Evolutionary conservation across 352 stramenopile genomes (phyloP).

Genomic region (Detonula confervacea): DNA sequence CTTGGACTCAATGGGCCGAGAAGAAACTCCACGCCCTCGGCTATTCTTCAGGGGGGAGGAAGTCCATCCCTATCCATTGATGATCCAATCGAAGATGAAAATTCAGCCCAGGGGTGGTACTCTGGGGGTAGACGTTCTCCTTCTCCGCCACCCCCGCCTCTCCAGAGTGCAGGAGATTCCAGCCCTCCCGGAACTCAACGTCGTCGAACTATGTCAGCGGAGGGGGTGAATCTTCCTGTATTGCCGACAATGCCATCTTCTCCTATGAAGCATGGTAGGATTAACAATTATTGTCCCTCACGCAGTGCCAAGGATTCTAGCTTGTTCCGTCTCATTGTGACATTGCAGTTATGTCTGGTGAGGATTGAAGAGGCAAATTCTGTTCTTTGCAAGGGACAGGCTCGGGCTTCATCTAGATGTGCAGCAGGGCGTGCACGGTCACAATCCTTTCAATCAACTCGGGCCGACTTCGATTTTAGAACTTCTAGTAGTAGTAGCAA

Average conservation of each 20-base stretch:
- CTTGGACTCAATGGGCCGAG: background rate
- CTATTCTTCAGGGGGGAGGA: background rate
- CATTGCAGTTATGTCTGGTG: conserved; percentile 74
- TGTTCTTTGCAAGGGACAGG: conserved; percentile 46
- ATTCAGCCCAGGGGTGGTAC: conserved; percentile 36
- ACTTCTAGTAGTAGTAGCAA: background rate
- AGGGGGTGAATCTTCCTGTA: background rate
- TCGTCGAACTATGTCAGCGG: conserved; percentile 12
- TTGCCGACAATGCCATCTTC: conserved; percentile 2
- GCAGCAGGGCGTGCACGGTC: conserved; percentile 16
- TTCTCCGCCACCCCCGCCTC: conserved; percentile 9
- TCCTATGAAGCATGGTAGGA: background rate
- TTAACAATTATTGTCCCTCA: conserved; percentile 23
- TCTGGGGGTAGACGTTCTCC: conserved; percentile 17
- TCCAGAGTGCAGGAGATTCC: conserved; percentile 11
- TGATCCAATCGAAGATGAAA: conserved; percentile 44
- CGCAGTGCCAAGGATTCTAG: conserved; percentile 64
- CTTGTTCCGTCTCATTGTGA: conserved; percentile 80
- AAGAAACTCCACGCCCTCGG: background rate
- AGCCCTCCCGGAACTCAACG: background rate
- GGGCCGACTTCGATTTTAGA: background rate
- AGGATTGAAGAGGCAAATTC: conserved; percentile 75
- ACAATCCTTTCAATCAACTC: conserved; percentile 7
- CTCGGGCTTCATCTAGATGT: background rate
- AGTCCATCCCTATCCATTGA: conserved; percentile 42